Evolutionary conservation across 139 green algal genomes (phyloP).

Genomic region (Closterium sp.): DNA sequence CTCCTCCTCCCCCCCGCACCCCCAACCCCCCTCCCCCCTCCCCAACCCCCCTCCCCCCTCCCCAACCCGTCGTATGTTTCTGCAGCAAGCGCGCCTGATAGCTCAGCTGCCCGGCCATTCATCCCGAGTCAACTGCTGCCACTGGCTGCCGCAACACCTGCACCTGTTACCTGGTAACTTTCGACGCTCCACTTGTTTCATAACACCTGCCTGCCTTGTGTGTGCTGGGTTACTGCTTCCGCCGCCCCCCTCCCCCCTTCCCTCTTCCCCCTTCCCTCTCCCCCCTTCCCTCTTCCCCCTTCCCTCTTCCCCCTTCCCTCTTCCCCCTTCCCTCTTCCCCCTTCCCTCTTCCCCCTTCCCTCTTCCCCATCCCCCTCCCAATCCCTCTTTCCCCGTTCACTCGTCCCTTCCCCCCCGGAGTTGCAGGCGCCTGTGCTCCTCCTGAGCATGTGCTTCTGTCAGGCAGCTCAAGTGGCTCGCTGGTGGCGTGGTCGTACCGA

Average conservation of each 20-base stretch:
- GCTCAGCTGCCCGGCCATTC: conserved; percentile 11
- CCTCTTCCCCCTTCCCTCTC: neutral
- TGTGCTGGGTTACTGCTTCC: neutral
- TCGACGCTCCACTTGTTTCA: too few relatives aligned
- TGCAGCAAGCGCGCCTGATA: conserved; percentile 9
- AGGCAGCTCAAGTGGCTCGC: neutral
- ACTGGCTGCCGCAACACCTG: conserved; percentile 23
- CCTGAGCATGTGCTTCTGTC: neutral
- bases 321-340: neutral
- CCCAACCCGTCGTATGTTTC: too few relatives aligned
- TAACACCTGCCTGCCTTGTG: neutral
- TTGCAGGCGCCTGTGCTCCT: too few relatives aligned
- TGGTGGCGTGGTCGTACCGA: neutral
- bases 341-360: neutral
- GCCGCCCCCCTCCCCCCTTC: too few relatives aligned
- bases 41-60: too few relatives aligned
- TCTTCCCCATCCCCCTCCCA: neutral
- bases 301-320: neutral
- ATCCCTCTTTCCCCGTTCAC: neutral
- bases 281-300: neutral
- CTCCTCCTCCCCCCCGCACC: too few relatives aligned
- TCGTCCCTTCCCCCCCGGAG: neutral
- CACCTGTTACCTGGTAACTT: neutral
- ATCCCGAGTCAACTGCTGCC: conserved; percentile 30
- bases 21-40: too few relatives aligned